Conservation (phyloP, 805 yeast species). For the Myxozyma nipponensis region DNA sequence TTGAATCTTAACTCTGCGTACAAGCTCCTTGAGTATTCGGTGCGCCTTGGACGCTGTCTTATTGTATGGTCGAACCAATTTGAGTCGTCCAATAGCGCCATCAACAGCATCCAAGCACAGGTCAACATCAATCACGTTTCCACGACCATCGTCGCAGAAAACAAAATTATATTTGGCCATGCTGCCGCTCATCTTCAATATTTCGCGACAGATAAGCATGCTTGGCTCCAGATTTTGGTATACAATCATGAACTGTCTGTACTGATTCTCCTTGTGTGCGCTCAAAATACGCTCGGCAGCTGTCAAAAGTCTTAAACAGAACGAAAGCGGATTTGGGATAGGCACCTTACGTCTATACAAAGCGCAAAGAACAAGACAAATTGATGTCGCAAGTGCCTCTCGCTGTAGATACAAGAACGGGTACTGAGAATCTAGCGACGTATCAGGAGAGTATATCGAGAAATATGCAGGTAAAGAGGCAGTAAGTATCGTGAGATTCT, state of each 20-base stretch:
- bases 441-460: slow-evolving; percentile 22
- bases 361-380: slow-evolving; percentile 24
- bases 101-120: slow-evolving; percentile 23
- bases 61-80: slow-evolving; percentile 10
- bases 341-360: slow-evolving; percentile 19
- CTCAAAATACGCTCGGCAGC: slow-evolving; percentile 18
- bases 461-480: slow-evolving; percentile 24
- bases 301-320: slow-evolving; percentile 23
- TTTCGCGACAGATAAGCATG: slow-evolving; percentile 26
- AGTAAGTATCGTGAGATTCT: slow-evolving; percentile 15
- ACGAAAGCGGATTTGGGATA: slow-evolving; percentile 22
- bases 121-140: slow-evolving; percentile 21
- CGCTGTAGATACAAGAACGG: slow-evolving; percentile 18
- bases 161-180: slow-evolving; percentile 21
- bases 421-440: slow-evolving; percentile 13
- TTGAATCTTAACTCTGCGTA: slow-evolving; percentile 22
- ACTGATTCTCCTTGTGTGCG: slow-evolving; percentile 15
- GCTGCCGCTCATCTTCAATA: slow-evolving; percentile 20
- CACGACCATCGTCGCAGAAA: slow-evolving; percentile 16
- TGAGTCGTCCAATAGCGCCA: slow-evolving; percentile 14
- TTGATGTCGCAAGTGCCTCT: slow-evolving; percentile 19
- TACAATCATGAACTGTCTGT: slow-evolving; percentile 26
- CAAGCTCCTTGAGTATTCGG: slow-evolving; percentile 20
- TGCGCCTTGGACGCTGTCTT: slow-evolving; percentile 24
- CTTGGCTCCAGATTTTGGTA: slow-evolving; percentile 23